phyloP scores from a whole-genome alignment of 768 basidiomycete species.

The Pisolithus microcarpus region DNA sequence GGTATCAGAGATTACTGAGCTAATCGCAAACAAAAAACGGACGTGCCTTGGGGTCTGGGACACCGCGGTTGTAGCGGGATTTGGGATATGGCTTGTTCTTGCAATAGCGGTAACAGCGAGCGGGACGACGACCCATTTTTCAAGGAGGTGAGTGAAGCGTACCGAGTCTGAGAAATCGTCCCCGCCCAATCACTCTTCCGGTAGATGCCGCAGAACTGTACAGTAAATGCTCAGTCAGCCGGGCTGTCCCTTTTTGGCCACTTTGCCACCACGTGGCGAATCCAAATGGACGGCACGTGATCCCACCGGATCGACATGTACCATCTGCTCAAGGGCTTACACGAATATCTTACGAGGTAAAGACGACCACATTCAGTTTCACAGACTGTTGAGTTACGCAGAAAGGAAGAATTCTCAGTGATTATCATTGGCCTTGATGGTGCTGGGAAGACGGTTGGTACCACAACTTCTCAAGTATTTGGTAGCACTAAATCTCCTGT shows the following conservation, averaged over 20 bases:
- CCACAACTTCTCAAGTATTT: neutral
- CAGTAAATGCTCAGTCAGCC: neutral
- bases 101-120: slow-evolving; percentile 98
- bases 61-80: slow-evolving; percentile 96
- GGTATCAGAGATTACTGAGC: neutral
- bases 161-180: neutral
- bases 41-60: slow-evolving; percentile 84
- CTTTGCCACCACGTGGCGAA: neutral
- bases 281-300: neutral
- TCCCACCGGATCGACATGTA: slow-evolving; percentile 53
- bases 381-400: slow-evolving; percentile 21
- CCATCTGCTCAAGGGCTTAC: slow-evolving; percentile 86
- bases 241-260: too few relatives aligned
- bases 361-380: neutral
- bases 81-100: slow-evolving; percentile 99
- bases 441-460: slow-evolving; percentile 79
- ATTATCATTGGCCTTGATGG: slow-evolving; percentile 92
- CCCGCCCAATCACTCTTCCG: neutral
- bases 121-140: slow-evolving; percentile 95
- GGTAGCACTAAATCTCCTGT: slow-evolving; percentile 1
- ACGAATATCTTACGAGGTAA: slow-evolving; percentile 82
- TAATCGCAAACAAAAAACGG: neutral
- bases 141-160: neutral
- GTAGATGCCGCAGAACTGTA: neutral
- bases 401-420: slow-evolving; percentile 87